Conservation (phyloP, 352 stramenopile genomes). For the Globisporangium echinulatum region DNA sequence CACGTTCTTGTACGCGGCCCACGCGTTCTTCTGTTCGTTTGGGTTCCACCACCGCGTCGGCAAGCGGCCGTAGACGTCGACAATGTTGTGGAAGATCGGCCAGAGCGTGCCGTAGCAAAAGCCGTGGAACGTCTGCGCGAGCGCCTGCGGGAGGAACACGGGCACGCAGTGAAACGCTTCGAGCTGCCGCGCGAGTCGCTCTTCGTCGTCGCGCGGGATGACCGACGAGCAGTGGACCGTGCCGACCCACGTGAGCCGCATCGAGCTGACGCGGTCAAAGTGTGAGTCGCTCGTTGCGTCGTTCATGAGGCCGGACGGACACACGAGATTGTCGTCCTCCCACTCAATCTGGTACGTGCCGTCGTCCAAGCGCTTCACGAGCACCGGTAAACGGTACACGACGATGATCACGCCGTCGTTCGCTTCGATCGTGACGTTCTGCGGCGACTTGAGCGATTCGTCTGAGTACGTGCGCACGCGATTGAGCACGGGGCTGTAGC, state of each 20-base stretch:
- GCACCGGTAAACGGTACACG: slow-evolving; percentile 93
- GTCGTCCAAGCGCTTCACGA: slow-evolving; percentile 73
- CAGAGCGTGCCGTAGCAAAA: slow-evolving; percentile 98
- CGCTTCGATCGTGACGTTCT: slow-evolving; percentile 87
- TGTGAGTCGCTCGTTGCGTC: slow-evolving; percentile 52
- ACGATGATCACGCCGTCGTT: slow-evolving; percentile 96
- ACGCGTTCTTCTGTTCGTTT: slow-evolving; percentile 80
- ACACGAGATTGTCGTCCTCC: slow-evolving; percentile 87
- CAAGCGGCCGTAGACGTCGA: slow-evolving; percentile 92
- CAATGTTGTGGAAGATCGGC: slow-evolving; percentile 98
- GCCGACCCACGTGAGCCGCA: slow-evolving; percentile 82
- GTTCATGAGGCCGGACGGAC: slow-evolving; percentile 69
- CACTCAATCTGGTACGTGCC: slow-evolving; percentile 80
- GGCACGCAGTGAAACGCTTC: slow-evolving; percentile 95
- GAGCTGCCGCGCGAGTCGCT: slow-evolving; percentile 60
- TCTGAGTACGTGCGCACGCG: slow-evolving; percentile 47
- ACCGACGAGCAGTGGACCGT: slow-evolving; percentile 70
- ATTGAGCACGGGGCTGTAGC: slow-evolving; percentile 35
- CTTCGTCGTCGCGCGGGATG: slow-evolving; percentile 82
- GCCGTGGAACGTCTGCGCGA: slow-evolving; percentile 86
- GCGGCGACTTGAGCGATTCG: slow-evolving; percentile 49
- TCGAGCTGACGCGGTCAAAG: slow-evolving; percentile 67
- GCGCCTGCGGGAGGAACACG: slow-evolving; percentile 90
- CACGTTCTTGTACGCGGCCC: slow-evolving; percentile 94
- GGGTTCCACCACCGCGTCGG: slow-evolving; percentile 84